Evolutionary conservation across 495 filamentous ascomycete genomes (phyloP), one percentile per base, ranked within the genome.

Genomic region (Penicillium mononematosum): DNA sequence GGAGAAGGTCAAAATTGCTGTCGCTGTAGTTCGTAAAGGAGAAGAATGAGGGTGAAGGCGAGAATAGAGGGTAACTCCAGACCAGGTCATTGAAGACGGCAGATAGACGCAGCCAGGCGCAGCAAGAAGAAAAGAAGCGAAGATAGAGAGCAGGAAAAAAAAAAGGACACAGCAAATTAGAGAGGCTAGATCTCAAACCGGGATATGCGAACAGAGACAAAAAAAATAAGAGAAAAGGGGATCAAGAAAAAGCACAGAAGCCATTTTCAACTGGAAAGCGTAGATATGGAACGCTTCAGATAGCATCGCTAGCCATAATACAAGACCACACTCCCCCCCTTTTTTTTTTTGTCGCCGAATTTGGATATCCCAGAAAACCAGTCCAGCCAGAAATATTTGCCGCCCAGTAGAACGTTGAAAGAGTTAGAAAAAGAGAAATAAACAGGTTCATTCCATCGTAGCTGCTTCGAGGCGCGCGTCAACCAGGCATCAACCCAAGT

Each of bases 381-480:
- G 38, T 54, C 55, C 53, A 53, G 50, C 53, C 59, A 58, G 44
- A 41, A 51, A 42, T 46, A 46, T 42, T 60, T 58, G 43, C 62
- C 58, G 50, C 58, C 61, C 58, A 47, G 38, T 60, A 61, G 55
- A 55, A 55, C 43, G 53, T 47, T 47, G 56, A 31, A 55, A 59
- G 51, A 39, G 52, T 60, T 60, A 60, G 57, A 60, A 66, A 53
- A 52, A 59, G 42, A 63, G 64, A 67, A 56, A 56, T 64, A 65
- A 64, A 56, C 50, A 61, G 50, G 53, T 65, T 65, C 62, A 67
- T 67, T 69, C 62, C 62, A 60, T 67, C 66, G 67, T 70, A 70
- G 61, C 67, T 70, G 59, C 53, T 53, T 56, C 46, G 43, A 47
- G 34, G 48, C 48, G 55, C 39, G 20, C 41, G 48, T 58, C 55